These are phyloP conservation scores for Fraxinus quadrangulata DNA, from an alignment of 257 asterid genomes.

Conservation along the genomic window DNA sequence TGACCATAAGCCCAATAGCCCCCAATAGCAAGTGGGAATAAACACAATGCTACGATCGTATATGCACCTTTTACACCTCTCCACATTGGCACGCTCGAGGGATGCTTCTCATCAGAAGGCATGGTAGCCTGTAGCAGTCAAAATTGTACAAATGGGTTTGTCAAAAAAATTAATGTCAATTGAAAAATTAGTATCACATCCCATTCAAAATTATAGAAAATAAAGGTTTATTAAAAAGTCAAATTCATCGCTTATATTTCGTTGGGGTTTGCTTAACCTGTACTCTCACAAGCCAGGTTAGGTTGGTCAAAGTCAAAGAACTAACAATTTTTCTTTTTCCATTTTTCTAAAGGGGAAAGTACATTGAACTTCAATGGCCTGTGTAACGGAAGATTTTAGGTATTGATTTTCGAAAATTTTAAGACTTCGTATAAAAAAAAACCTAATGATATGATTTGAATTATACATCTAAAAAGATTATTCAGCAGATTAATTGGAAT, in stretches of 20 bases:
- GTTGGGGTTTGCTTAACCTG: conserved; percentile 9
- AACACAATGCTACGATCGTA: conserved; percentile 60
- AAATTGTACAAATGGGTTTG: neutral
- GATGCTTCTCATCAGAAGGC: conserved; percentile 94
- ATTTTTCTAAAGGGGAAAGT: neutral
- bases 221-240: neutral
- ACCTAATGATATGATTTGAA: neutral
- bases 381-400: no score
- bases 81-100: conserved; percentile 94
- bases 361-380: neutral
- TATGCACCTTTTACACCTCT: conserved; percentile 78
- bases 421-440: no score
- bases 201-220: neutral
- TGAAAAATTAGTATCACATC: neutral
- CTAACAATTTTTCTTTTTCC: neutral
- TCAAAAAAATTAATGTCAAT: conserved; percentile 27
- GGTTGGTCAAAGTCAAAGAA: conserved; percentile 13
- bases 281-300: no score
- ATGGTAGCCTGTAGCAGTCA: conserved; percentile 65
- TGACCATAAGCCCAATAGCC: conserved; percentile 94
- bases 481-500: neutral
- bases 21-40: conserved; percentile 74
- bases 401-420: neutral
- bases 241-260: neutral
- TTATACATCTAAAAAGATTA: neutral